Conservation (phyloP, 2,329 filamentous ascomycete species). For the Xylaria sp. region DNA sequence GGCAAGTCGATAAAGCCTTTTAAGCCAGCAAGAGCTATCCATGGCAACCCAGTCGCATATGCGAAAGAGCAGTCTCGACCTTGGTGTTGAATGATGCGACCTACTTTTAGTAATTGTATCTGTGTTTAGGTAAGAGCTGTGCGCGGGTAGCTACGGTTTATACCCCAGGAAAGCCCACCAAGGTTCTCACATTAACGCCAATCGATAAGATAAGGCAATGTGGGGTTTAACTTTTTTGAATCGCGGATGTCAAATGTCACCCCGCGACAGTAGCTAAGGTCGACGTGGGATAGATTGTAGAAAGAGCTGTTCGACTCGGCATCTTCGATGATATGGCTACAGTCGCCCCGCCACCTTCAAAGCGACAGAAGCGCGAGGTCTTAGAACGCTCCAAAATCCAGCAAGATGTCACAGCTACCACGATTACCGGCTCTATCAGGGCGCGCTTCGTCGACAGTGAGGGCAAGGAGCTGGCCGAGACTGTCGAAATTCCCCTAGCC, state of each 20-base stretch:
- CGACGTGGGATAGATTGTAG: conserved; percentile 2
- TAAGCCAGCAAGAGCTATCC: neutral
- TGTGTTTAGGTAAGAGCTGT: neutral
- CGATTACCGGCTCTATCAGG: conserved; percentile 79
- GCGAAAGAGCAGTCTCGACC: conserved; percentile 11
- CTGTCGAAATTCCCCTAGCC: conserved; percentile 79
- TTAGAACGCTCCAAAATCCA: conserved; percentile 78
- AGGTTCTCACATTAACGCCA: conserved; percentile 26
- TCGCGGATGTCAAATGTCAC: conserved; percentile 23
- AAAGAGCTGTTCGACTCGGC: neutral
- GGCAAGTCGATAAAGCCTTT: neutral
- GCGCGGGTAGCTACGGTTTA: neutral
- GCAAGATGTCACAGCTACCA: conserved; percentile 76
- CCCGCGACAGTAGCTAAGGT: conserved; percentile 35
- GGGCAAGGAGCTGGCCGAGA: conserved; percentile 76
- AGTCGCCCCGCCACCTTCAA: conserved; percentile 83
- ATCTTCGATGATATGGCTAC: conserved; percentile 74
- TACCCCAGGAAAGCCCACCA: conserved; percentile 22
- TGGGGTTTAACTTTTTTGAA: conserved; percentile 41
- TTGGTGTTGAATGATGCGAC: neutral
- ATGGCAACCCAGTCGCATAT: neutral
- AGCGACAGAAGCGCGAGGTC: conserved; percentile 82
- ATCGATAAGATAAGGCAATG: conserved; percentile 45
- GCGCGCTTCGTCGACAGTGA: conserved; percentile 89
- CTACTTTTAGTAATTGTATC: no score